Evolutionary conservation across 176 grass and related monocot genomes (phyloP).

Genomic region (Aegilops bicornis): DNA sequence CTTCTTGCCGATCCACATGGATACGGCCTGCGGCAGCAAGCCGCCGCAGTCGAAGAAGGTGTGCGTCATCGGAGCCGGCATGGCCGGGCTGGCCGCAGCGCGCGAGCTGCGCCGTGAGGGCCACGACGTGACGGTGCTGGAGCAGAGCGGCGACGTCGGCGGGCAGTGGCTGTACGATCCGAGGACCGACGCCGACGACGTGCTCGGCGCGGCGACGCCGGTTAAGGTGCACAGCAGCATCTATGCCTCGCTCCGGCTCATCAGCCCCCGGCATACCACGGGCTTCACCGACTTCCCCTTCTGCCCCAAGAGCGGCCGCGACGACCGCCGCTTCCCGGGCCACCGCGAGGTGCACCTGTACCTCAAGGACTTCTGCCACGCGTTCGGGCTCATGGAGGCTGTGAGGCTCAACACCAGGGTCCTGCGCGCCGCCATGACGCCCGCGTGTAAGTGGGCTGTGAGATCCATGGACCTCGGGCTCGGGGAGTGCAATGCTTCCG

Average conservation of each 20-base stretch:
- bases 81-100: background rate
- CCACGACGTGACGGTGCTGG: conserved; percentile 1
- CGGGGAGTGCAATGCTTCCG: too few relatives aligned
- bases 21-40: background rate
- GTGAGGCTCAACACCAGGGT: conserved; percentile 33
- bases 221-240: background rate
- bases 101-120: conserved; percentile 21
- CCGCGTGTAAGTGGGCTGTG: background rate
- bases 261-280: background rate
- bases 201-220: too few relatives aligned
- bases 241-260: conserved; percentile 32
- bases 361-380: conserved; percentile 30
- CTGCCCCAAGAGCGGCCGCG: background rate
- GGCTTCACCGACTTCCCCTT: conserved; percentile 43
- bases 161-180: conserved; percentile 38
- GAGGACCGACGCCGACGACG: too few relatives aligned
- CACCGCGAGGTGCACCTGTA: conserved; percentile 32
- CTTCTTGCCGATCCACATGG: too few relatives aligned
- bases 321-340: conserved; percentile 18
- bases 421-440: background rate
- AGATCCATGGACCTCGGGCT: background rate
- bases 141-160: conserved; percentile 27
- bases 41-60: background rate
- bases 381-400: conserved; percentile 21
- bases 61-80: background rate